These are phyloP conservation scores for Neurospora sp. DNA, from an alignment of 495 filamentous ascomycete genomes.

Conservation along the genomic window DNA sequence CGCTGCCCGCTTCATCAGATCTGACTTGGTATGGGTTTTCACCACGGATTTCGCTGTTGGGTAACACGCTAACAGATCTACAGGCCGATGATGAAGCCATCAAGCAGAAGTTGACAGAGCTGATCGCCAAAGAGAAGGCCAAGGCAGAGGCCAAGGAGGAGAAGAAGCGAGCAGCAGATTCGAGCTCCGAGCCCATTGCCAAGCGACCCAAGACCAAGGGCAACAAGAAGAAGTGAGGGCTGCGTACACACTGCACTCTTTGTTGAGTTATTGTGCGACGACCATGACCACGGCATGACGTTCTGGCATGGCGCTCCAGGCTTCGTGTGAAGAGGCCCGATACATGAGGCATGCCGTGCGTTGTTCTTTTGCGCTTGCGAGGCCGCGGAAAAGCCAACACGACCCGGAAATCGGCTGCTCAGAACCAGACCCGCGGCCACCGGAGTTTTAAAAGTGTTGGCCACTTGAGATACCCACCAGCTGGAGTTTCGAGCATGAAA, in stretches of 20 bases:
- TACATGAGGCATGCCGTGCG: background rate
- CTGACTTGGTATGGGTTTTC: constrained; percentile 50
- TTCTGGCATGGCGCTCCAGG: background rate
- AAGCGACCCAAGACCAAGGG: constrained; percentile 21
- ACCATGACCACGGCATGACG: background rate
- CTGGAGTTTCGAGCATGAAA: background rate
- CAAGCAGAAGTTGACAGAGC: constrained; percentile 30
- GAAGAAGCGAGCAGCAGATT: constrained; percentile 28
- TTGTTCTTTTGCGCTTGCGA: background rate
- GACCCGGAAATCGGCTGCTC: background rate
- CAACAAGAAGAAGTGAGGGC: constrained; percentile 14
- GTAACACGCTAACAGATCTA: constrained; percentile 1
- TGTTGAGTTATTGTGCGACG: background rate
- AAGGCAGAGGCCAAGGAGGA: constrained; percentile 29
- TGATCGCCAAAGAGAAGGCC: constrained; percentile 36
- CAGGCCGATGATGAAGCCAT: constrained; percentile 30
- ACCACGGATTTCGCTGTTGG: background rate
- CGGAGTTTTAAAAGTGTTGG: background rate
- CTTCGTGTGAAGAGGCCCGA: background rate
- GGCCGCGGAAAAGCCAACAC: background rate
- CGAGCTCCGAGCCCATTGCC: constrained; percentile 12
- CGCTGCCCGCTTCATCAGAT: constrained; percentile 67
- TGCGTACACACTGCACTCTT: background rate
- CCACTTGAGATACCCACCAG: background rate
- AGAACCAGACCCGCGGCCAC: background rate